A percentile compares a stretch with the other conserved stretches of the same genome.
Conservation (phyloP, 306 rosid species). For the Prunus padus region DNA sequence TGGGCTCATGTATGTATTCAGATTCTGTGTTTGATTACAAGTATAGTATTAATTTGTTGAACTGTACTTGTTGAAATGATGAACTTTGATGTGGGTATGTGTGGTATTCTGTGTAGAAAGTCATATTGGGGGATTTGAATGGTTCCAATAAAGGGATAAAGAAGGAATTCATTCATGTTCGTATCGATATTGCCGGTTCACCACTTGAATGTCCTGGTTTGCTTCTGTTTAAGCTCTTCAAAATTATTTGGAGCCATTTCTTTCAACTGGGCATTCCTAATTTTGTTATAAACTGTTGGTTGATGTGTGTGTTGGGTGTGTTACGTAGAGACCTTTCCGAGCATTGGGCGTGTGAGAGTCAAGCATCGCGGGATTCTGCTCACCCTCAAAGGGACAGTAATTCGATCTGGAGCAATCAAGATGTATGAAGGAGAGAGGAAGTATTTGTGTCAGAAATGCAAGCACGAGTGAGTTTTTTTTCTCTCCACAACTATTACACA, state of each 20-base stretch:
- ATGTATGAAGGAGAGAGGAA: conserved; percentile 98
- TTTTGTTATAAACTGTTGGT: not conserved
- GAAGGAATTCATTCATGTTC: conserved; percentile 72
- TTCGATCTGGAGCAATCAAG: conserved; percentile 79
- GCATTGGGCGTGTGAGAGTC: conserved; percentile 83
- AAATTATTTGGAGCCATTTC: not conserved
- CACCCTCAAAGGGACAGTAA: conserved; percentile 88
- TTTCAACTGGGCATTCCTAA: not conserved
- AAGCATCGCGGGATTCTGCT: conserved; percentile 85
- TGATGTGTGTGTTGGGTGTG: conserved; percentile 27
- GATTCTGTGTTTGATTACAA: not conserved
- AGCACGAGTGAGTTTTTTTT: conserved; percentile 49
- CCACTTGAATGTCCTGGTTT: conserved; percentile 79
- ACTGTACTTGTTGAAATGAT: not conserved
- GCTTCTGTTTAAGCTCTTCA: not conserved
- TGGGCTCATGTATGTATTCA: conserved; percentile 58
- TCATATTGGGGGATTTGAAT: conserved; percentile 48
- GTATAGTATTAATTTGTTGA: not conserved
- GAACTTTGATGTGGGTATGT: conserved; percentile 19
- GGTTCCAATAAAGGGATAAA: conserved; percentile 33
- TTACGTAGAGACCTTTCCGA: conserved; percentile 72
- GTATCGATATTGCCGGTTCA: conserved; percentile 66
- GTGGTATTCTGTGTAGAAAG: conserved; percentile 43
- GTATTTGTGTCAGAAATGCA: conserved; percentile 79
- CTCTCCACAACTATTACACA: not conserved